Evolutionary conservation across 2,329 filamentous ascomycete genomes (phyloP), one percentile per base, ranked within the genome.

Genomic region (Monosporascus sp.): DNA sequence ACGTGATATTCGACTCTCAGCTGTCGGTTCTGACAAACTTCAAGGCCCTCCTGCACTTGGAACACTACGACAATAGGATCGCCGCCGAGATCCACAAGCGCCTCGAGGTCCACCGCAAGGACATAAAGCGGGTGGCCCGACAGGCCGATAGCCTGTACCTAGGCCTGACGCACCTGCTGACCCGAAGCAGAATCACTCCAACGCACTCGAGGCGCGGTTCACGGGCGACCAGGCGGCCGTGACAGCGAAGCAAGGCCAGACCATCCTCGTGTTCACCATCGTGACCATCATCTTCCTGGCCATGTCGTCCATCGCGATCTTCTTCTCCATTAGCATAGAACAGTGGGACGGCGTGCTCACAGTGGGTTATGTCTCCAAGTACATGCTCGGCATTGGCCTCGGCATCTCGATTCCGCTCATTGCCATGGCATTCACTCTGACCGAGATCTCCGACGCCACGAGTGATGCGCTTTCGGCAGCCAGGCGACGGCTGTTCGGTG

Each of bases 181-280:
- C 56, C 73, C 85, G 2, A 85, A 86, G 58, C 83, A 86, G 59
- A 85, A 85, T 64, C 81, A 85, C 51, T 82, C 81, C 58, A 85
- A 84, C 65, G 81, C 80, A 0, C 78, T 84, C 50, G 82, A 85
- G 60, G 83, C 82, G 1, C 79, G 81, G 3, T 83, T 77, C 50
- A 75, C 77, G 0, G 69, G 77, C 8, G 78, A 83, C 46, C 81
- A 84, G 64, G 82, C 83, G 0, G 76, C 77, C 3, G 77, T 77
- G 1, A 82, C 82, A 0, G 78, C 81, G 1, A 71, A 76, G 3
- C 65, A 71, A 44, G 67, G 67, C n/a, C 68, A 69, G 58, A 68
- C 67, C 1, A 65, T 72, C 36, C 64, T 72, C 60, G 61, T 66
- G 1, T 71, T 73, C 55, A 72, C 70, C n/a, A 69, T 72, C 44